Base-by-base conservation (phyloP, 345 rosid species). In the Citrus mangshanensis region DNA sequence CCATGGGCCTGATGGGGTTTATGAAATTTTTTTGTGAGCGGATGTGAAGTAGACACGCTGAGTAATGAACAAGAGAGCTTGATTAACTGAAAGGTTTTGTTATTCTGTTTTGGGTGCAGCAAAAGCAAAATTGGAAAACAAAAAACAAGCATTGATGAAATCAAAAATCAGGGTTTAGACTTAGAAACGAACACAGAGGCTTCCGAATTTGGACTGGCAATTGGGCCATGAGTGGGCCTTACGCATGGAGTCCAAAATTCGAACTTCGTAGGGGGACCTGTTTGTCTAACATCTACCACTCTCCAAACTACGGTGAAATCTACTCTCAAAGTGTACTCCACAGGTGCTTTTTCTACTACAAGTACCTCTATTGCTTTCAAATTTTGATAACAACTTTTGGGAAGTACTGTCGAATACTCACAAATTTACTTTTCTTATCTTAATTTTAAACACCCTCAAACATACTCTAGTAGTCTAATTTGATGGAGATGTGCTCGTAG, bases 11-110 rank as follows among this genome's bases (percentile, higher is more conserved):
- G 27, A 28, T 37, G 2, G 35, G 14, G 7, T 51, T 30, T 32
- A 59, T 59, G 9, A 58, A 7, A 3, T 4, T 59, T 59, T n/a
- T 22, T 7, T 6, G n/a, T 13, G 6, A 76, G 86, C 77, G 82
- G 82, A 64, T 32, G 77, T 19, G 62, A 72, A 78, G 77, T 79
- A 86, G 85, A 87, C 90, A 86, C 89, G 84, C 80, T 76, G 58
- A 54, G 58, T 18, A 54, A 54, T 18, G 58, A 54, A 54, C 0
- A 5, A 35, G 51, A 46, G 51, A 18, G 58, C 58, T 18, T 54
- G 58, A 54, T 54, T 54, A 16, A 18, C 22, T n/a, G 16, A 21
- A 9, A 12, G 24, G 25, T 22, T 49, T 49, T 75, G 70, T 63
- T 63, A 64, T 64, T 65, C 78, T 49, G 78, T 64, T 75, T 49